A percentile compares a stretch with the other conserved stretches of the same genome.
Conservation (phyloP, 2,329 filamentous ascomycete genomes). For the Cordyceps tenuipes region DNA sequence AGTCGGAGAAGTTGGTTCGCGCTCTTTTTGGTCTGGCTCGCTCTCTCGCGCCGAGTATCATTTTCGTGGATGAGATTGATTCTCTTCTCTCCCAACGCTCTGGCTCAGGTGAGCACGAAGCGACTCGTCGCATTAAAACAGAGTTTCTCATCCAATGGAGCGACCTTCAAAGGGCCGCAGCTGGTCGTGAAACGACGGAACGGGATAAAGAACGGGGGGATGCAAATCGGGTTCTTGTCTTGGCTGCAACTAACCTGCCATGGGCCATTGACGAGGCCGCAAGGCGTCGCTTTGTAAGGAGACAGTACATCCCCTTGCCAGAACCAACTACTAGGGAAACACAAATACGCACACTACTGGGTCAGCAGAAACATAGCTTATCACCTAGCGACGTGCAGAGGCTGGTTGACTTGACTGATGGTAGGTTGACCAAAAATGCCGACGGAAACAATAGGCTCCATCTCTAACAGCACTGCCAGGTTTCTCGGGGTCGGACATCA, state of each 20-base stretch:
- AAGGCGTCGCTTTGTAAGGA: slow-evolving; percentile 76
- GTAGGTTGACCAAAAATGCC: slow-evolving; percentile 39
- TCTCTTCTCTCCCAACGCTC: slow-evolving; percentile 79
- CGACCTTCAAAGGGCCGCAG: slow-evolving; percentile 83
- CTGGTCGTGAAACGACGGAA: slow-evolving; percentile 63
- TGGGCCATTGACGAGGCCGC: slow-evolving; percentile 98
- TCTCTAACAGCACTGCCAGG: slow-evolving; percentile 41
- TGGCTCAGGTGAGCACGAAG: slow-evolving; percentile 82
- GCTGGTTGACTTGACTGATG: slow-evolving; percentile 75
- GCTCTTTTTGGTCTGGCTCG: slow-evolving; percentile 89
- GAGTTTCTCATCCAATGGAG: slow-evolving; percentile 98
- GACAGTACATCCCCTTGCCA: slow-evolving; percentile 93
- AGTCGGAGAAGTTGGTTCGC: slow-evolving; percentile 91
- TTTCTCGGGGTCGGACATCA: slow-evolving; percentile 97
- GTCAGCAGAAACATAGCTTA: slow-evolving; percentile 80
- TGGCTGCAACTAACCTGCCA: slow-evolving; percentile 90
- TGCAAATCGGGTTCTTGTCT: slow-evolving; percentile 78
- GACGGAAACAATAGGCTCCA: background rate
- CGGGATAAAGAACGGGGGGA: slow-evolving; percentile 67
- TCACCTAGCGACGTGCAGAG: slow-evolving; percentile 60
- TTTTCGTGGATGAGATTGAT: slow-evolving; percentile 98
- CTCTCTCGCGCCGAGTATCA: slow-evolving; percentile 83
- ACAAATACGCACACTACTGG: slow-evolving; percentile 71
- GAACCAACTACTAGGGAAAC: slow-evolving; percentile 72
- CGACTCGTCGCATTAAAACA: slow-evolving; percentile 88